phyloP scores from a whole-genome alignment of 2,329 filamentous ascomycete genomes.

The Colletotrichum sp. region DNA sequence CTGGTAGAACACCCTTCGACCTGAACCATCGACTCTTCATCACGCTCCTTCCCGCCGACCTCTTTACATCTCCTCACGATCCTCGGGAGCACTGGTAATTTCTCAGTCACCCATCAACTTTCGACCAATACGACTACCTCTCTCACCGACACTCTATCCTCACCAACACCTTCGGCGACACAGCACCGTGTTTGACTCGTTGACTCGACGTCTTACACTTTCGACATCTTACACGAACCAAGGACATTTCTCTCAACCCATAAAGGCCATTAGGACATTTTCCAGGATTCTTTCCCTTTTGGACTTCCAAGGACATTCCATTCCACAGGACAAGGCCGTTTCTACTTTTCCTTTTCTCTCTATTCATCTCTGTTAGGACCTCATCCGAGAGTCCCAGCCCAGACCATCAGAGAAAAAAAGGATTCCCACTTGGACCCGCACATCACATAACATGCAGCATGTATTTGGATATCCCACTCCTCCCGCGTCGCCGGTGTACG shows the following conservation, averaged over 20 bases:
- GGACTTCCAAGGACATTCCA: slow-evolving; percentile 10
- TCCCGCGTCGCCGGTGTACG: slow-evolving; percentile 61
- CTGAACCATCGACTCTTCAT: slow-evolving; percentile 29
- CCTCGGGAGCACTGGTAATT: slow-evolving; percentile 8
- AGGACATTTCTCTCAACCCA: slow-evolving; percentile 25
- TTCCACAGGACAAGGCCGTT: slow-evolving; percentile 19
- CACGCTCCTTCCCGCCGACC: slow-evolving; percentile 41
- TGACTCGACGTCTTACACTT: slow-evolving; percentile 52
- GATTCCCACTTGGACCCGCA: slow-evolving; percentile 29
- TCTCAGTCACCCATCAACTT: slow-evolving; percentile 7
- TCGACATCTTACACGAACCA: slow-evolving; percentile 19
- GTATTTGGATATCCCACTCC: slow-evolving; percentile 65
- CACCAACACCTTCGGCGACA: not conserved
- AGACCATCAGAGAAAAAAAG: slow-evolving; percentile 18
- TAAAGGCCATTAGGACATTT: slow-evolving; percentile 9
- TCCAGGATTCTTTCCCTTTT: slow-evolving; percentile 4
- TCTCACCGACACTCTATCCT: not conserved
- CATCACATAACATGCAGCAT: slow-evolving; percentile 62
- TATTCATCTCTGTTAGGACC: slow-evolving; percentile 13
- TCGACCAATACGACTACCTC: slow-evolving; percentile 2
- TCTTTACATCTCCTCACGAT: slow-evolving; percentile 25
- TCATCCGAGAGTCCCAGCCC: slow-evolving; percentile 23
- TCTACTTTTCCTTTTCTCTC: slow-evolving; percentile 29
- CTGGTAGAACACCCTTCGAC: not conserved
- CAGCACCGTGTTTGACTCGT: slow-evolving; percentile 45